These are phyloP conservation scores for Otatea glauca DNA, from an alignment of 176 grass and related monocot species.

Conservation along the genomic window DNA sequence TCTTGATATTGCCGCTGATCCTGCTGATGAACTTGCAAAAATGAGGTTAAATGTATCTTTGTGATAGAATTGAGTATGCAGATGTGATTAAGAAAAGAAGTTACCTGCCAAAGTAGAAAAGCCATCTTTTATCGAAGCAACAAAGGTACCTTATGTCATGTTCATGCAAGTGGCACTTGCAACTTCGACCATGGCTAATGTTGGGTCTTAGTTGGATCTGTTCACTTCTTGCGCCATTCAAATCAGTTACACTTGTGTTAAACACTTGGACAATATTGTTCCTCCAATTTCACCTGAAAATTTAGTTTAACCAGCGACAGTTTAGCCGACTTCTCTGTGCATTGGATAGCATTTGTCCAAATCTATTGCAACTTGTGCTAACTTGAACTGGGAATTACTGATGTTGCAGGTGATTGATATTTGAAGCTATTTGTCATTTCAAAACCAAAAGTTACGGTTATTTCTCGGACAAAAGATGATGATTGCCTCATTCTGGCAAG, in stretches of 20 bases:
- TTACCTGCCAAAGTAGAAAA: constrained; percentile 43
- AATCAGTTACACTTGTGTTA: constrained; percentile 5
- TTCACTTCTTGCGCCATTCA: neutral
- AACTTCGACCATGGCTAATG: constrained; percentile 48
- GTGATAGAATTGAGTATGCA: constrained; percentile 46
- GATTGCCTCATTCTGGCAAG: constrained; percentile 85
- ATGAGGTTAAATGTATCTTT: constrained; percentile 43
- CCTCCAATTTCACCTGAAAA: constrained; percentile 44
- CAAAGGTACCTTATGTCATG: constrained; percentile 51
- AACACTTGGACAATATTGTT: constrained; percentile 29
- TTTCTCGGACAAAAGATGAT: constrained; percentile 79
- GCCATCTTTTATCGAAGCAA: constrained; percentile 47
- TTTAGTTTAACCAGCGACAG: constrained; percentile 44
- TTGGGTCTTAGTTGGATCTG: constrained; percentile 42
- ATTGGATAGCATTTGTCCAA: constrained; percentile 48
- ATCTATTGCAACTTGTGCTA: constrained; percentile 18
- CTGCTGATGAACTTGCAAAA: constrained; percentile 45
- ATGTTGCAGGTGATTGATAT: constrained; percentile 76
- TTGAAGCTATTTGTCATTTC: constrained; percentile 76
- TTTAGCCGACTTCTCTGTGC: constrained; percentile 46
- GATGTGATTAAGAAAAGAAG: constrained; percentile 47
- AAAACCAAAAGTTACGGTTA: constrained; percentile 69
- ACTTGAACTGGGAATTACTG: neutral
- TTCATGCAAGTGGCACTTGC: constrained; percentile 42
- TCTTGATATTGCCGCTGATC: constrained; percentile 30